Evolutionary conservation across 2,329 filamentous ascomycete genomes (phyloP), one percentile per base, ranked within the genome.

Genomic region (Fusarium denticulatum): DNA sequence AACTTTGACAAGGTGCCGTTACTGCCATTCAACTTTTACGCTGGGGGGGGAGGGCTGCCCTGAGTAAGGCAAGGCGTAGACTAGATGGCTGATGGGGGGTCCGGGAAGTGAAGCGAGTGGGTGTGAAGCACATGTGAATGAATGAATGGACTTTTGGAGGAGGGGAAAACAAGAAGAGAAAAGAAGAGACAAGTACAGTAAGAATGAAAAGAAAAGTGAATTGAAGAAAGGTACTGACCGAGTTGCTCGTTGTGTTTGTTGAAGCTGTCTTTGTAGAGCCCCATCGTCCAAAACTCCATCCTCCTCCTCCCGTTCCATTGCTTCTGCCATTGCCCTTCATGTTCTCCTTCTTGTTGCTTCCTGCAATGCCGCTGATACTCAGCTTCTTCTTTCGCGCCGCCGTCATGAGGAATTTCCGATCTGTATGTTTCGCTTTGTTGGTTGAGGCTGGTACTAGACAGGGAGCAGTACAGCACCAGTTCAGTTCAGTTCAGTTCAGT

Each of bases 231-330:
- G 22, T 39, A 56, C 71, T 58, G 30, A 74, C 71, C 50, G 40
- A 47, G 40, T 28, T 69, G 47, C 13, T 53, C 8, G 39, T 66
- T 4, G 56, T 71, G 46, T 50, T 71, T 52, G 66, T 59, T 40
- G 62, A 71, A 57, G 56, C 49, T 34, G 71, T 50, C 24, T 45
- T 73, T 18, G 60, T 60, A 64, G 70, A 56, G 8, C 71, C 62
- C 71, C 71, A 73, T 40, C 71, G 71, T 45, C 62, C 71, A 71
- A 73, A 73, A 39, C 70, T 64, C 71, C 71, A 73, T 30, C 71
- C 63, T 22, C 71, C 63, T 22, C 71, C 59, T 58, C 69, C 69
- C 42, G 30, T 47, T 18, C 40, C 67, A 60, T 57, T 71, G 8
- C 62, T 60, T 46, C 57, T 58, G n/a, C 62, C 61, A 49, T 46